Percentiles rank a stretch among this genome's conserved stretches.
Evolutionary conservation across 2,329 filamentous ascomycete species (phyloP).

Genomic region (Colletotrichum tabaci): DNA sequence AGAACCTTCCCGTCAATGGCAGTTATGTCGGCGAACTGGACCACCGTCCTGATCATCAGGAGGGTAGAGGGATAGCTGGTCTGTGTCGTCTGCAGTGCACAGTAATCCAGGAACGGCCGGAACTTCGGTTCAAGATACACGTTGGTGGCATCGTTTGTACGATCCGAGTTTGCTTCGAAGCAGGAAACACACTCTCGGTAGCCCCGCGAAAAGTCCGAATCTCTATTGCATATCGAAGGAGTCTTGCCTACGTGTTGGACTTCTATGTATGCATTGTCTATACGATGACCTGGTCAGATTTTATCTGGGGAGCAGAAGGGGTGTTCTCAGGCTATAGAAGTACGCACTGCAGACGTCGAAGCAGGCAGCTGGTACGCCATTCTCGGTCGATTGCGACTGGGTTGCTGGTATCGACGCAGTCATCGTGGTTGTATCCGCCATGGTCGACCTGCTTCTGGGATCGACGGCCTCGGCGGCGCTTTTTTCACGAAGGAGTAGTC

Average conservation of each 20-base stretch:
- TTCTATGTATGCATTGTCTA: constrained; percentile 1
- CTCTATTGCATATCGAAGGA: neutral
- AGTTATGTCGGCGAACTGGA: neutral
- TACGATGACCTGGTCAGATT: neutral
- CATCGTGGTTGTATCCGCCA: neutral
- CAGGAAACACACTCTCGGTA: neutral
- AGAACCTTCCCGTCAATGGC: neutral
- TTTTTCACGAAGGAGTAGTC: neutral
- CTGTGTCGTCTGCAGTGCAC: neutral
- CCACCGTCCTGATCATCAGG: neutral
- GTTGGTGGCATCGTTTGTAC: neutral
- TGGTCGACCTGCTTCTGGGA: neutral
- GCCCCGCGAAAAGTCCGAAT: neutral
- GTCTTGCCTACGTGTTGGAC: neutral
- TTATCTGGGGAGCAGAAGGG: too few relatives aligned
- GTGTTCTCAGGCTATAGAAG: neutral
- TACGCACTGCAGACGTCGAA: neutral
- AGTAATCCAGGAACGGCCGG: constrained; percentile 1
- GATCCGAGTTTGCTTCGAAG: neutral
- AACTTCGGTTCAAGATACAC: constrained; percentile 5
- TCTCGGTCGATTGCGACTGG: neutral
- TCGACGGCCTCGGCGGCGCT: neutral
- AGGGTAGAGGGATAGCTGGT: neutral
- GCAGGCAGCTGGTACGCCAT: neutral
- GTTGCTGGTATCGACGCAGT: neutral